These are phyloP conservation scores for Phytophthora capsici DNA, from an alignment of 352 stramenopile genomes.

Conservation along the genomic window DNA sequence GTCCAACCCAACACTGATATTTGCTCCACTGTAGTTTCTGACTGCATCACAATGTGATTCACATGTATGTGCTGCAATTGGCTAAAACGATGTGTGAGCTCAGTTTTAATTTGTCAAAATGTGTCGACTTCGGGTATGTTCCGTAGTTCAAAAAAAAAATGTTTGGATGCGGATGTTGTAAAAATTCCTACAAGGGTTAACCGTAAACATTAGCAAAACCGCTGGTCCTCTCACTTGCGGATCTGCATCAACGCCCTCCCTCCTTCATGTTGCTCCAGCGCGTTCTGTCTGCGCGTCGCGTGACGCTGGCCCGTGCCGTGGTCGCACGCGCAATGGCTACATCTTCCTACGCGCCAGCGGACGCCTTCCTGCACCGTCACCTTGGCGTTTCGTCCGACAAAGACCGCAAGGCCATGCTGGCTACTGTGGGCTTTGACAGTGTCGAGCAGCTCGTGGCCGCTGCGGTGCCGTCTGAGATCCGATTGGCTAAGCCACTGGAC, in stretches of 20 bases:
- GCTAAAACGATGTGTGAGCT: too few relatives aligned
- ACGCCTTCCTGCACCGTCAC: constrained; percentile 79
- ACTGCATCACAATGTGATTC: too few relatives aligned
- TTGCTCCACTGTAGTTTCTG: constrained; percentile 50
- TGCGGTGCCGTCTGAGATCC: constrained; percentile 96
- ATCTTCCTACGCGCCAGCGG: constrained; percentile 48
- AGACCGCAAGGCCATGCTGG: constrained; percentile 93
- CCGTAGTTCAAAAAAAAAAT: too few relatives aligned
- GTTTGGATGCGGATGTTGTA: too few relatives aligned
- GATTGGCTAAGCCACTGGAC: constrained; percentile 58
- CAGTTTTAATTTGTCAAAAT: too few relatives aligned
- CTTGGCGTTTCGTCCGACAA: constrained; percentile 88
- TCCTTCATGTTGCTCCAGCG: constrained; percentile 28
- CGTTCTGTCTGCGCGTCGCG: constrained; percentile 23
- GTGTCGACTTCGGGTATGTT: too few relatives aligned
- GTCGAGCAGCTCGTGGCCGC: constrained; percentile 95
- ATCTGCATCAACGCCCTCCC: constrained; percentile 19
- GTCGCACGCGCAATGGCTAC: constrained; percentile 19
- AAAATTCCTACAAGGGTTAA: too few relatives aligned
- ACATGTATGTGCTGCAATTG: too few relatives aligned
- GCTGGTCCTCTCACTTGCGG: constrained; percentile 26
- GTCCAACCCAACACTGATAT: constrained; percentile 71
- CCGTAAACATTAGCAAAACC: too few relatives aligned
- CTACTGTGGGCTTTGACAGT: constrained; percentile 91
- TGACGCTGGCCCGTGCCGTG: constrained; percentile 20